Conservation (phyloP, 306 rosid species). For the Gastrolobium bilobum region DNA sequence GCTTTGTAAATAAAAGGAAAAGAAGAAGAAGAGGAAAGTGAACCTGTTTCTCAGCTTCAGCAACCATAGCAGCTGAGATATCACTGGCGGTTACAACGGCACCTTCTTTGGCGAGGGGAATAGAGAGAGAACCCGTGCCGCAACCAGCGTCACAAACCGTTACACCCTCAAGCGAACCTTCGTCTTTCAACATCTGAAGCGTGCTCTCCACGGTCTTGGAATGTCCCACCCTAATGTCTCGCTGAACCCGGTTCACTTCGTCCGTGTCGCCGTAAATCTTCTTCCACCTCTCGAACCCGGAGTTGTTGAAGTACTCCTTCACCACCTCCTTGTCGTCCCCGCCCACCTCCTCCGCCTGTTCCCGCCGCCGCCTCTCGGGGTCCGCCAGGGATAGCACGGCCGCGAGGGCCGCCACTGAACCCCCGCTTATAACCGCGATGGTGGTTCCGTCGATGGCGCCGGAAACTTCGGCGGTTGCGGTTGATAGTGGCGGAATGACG, state of each 20-base stretch:
- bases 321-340: slow-evolving; percentile 96
- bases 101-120: slow-evolving; percentile 90
- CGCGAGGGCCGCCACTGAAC: slow-evolving; percentile 79
- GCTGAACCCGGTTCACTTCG: slow-evolving; percentile 88
- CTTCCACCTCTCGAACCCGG: slow-evolving; percentile 95
- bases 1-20: not conserved
- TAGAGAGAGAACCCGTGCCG: slow-evolving; percentile 91
- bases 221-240: slow-evolving; percentile 85
- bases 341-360: slow-evolving; percentile 95
- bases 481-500: slow-evolving; percentile 72
- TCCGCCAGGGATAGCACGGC: slow-evolving; percentile 78
- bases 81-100: slow-evolving; percentile 78
- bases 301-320: slow-evolving; percentile 88
- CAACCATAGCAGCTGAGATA: slow-evolving; percentile 92
- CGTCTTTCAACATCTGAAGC: slow-evolving; percentile 74
- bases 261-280: slow-evolving; percentile 94
- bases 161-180: slow-evolving; percentile 68
- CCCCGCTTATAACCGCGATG: slow-evolving; percentile 76
- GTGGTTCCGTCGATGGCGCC: slow-evolving; percentile 74
- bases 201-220: slow-evolving; percentile 88
- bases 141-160: slow-evolving; percentile 93
- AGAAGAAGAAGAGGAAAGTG: not conserved
- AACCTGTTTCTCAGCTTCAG: slow-evolving; percentile 88
- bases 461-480: slow-evolving; percentile 63
- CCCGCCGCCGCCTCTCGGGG: slow-evolving; percentile 79